phyloP scores from a whole-genome alignment of 139 green algal species.

The Micractinium sp. region DNA sequence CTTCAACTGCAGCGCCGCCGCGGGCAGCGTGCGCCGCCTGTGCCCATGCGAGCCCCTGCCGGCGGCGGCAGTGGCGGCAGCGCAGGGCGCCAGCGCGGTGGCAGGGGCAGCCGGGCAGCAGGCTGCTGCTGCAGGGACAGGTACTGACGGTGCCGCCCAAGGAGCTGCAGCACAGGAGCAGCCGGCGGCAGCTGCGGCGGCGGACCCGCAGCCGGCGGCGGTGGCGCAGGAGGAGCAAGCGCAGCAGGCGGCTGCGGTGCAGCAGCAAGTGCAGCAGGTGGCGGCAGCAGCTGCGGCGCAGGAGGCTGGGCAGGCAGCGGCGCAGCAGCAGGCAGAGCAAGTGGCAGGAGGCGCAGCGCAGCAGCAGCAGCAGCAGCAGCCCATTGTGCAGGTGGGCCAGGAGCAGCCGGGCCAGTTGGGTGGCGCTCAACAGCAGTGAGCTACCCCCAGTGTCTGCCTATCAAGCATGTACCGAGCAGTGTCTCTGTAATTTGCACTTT shows the following conservation, averaged over 20 bases:
- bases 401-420: too few species aligned
- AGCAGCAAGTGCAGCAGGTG: background rate
- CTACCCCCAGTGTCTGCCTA: too few species aligned
- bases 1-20: conserved; percentile 46
- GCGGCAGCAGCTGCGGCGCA: background rate
- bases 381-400: too few species aligned
- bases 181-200: background rate
- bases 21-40: conserved; percentile 52
- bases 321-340: too few species aligned
- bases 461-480: too few species aligned
- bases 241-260: background rate
- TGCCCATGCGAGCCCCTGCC: conserved; percentile 56
- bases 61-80: background rate
- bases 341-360: too few species aligned
- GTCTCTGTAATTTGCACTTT: too few species aligned
- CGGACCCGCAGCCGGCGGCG: background rate
- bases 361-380: too few species aligned
- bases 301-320: background rate
- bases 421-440: too few species aligned
- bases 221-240: background rate
- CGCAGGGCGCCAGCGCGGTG: background rate
- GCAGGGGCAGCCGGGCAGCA: background rate
- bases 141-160: background rate
- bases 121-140: background rate
- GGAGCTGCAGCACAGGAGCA: background rate